A percentile compares a stretch with the other conserved stretches of the same genome.
Conservation (phyloP, 1,139 yeast genomes). For the Pichia sp. region DNA sequence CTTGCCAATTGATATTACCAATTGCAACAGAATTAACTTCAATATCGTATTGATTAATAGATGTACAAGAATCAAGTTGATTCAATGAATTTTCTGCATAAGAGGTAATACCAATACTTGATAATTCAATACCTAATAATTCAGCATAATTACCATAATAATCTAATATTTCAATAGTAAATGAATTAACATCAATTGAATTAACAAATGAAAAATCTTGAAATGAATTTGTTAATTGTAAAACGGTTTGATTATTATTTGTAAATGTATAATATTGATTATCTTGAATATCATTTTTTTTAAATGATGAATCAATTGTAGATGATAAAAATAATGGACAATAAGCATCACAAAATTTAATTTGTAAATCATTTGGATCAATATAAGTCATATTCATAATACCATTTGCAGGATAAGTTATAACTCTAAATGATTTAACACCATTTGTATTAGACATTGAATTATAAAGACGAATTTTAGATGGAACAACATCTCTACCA, state of each 20-base stretch:
- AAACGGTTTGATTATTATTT: slow-evolving; percentile 15
- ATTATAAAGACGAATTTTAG: slow-evolving; percentile 68
- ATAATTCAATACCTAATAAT: slow-evolving; percentile 67
- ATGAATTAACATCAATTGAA: slow-evolving; percentile 50
- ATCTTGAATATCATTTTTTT: slow-evolving; percentile 2
- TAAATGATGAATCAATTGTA: slow-evolving; percentile 27
- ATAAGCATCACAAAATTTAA: slow-evolving; percentile 73
- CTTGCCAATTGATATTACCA: slow-evolving; percentile 28
- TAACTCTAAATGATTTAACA: slow-evolving; percentile 61
- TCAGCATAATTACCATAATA: slow-evolving; percentile 69
- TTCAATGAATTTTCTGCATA: slow-evolving; percentile 76
- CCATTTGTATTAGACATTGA: slow-evolving; percentile 47
- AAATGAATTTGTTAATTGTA: slow-evolving; percentile 33
- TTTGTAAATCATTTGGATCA: slow-evolving; percentile 59
- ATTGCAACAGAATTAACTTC: slow-evolving; percentile 16
- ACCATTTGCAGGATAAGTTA: slow-evolving; percentile 76
- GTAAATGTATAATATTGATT: slow-evolving; percentile 15
- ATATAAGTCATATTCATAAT: slow-evolving; percentile 87
- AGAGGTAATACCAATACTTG: slow-evolving; percentile 53
- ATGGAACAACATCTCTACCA: slow-evolving; percentile 57
- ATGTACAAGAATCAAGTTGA: slow-evolving; percentile 48
- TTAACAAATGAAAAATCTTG: slow-evolving; percentile 84
- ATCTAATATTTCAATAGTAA: slow-evolving; percentile 62
- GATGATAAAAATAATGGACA: slow-evolving; percentile 56
- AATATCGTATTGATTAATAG: slow-evolving; percentile 13